Percentiles rank a stretch among this genome's conserved stretches.
Evolutionary conservation across 805 yeast species (phyloP).

Genomic region (Tetrapisispora fleetii): DNA sequence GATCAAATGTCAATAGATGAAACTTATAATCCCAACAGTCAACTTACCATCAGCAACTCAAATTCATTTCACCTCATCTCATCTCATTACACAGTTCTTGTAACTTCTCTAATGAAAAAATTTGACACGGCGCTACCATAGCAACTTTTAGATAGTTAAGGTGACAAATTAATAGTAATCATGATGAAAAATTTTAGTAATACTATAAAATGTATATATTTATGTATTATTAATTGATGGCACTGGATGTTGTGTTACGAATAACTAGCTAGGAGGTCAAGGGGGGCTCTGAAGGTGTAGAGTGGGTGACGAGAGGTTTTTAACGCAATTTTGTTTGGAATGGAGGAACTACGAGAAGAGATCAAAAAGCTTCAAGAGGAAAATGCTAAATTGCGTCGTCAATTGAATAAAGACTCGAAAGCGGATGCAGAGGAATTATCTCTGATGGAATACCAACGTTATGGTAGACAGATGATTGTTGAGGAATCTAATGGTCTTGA

Average conservation of each 20-base stretch:
- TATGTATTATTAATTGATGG: no score
- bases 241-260: no score
- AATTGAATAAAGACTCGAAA: conserved; percentile 4
- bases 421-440: conserved; percentile 20
- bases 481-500: conserved; percentile 53
- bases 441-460: conserved; percentile 65
- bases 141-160: no score
- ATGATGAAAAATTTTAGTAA: no score
- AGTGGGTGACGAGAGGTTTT: no score
- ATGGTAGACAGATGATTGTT: conserved; percentile 94
- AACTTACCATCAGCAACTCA: not conserved
- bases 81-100: not conserved
- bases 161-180: no score
- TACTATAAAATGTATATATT: no score
- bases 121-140: not conserved
- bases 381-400: conserved; percentile 17
- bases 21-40: no score
- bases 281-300: no score
- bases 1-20: no score
- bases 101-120: conserved; percentile 28
- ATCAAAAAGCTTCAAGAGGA: conserved; percentile 20
- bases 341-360: conserved; percentile 8
- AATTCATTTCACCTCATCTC: not conserved
- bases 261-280: no score
- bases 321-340: not conserved